phyloP scores from a whole-genome alignment of 805 yeast species.

The Metschnikowia hibisci region DNA sequence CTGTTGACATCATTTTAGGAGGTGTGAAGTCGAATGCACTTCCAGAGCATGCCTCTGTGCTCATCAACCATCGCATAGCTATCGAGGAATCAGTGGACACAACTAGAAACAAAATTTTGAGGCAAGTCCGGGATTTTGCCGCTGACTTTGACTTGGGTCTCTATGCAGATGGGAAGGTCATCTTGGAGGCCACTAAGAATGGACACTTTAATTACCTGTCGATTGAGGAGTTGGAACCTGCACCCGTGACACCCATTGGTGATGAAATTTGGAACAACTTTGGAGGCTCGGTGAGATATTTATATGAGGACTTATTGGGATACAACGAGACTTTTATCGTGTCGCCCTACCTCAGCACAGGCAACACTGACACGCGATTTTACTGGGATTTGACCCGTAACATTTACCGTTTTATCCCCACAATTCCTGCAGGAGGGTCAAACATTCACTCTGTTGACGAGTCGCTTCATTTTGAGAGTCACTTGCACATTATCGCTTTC shows the following conservation, averaged over 20 bases:
- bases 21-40: conserved; percentile 50
- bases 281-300: conserved; percentile 59
- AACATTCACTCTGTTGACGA: conserved; percentile 37
- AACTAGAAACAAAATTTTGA: conserved; percentile 30
- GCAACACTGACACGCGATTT: conserved; percentile 58
- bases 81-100: conserved; percentile 28
- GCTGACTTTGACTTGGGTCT: conserved; percentile 36
- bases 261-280: conserved; percentile 48
- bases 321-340: conserved; percentile 12
- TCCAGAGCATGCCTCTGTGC: conserved; percentile 44
- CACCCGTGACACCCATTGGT: conserved; percentile 42
- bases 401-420: conserved; percentile 48
- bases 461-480: conserved; percentile 24
- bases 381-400: conserved; percentile 54
- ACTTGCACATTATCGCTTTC: conserved; percentile 32
- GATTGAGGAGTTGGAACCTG: conserved; percentile 34
- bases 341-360: conserved; percentile 50
- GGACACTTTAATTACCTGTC: conserved; percentile 28
- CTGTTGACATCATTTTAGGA: conserved; percentile 44
- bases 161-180: conserved; percentile 23
- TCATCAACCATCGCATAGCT: conserved; percentile 46
- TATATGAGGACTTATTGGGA: conserved; percentile 54
- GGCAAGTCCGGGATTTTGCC: conserved; percentile 31
- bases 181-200: conserved; percentile 21
- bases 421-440: conserved; percentile 19